Evolutionary conservation across 306 rosid species (phyloP), one percentile per base, ranked within the genome.

Genomic region (Benincasa hispida): DNA sequence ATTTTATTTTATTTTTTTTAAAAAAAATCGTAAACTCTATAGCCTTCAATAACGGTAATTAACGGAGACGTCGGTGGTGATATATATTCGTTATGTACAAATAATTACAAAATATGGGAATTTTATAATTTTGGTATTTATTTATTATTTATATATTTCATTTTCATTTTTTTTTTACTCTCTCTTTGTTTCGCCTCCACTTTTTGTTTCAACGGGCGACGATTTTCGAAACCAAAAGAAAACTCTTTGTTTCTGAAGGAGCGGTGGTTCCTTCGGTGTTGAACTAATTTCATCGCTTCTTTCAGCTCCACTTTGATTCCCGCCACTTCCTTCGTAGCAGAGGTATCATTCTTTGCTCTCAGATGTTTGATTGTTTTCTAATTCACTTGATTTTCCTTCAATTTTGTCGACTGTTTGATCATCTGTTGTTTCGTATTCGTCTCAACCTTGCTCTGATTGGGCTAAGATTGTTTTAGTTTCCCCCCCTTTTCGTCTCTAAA

Each of bases 201-300:
- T 87, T 66, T 86, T 50, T 50, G 91, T 89, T 91, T 94, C 96
- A 94, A 94, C 99, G 97, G 94, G 96, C 98, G 93, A 91, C 87
- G 92, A 84, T 88, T 94, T 91, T 90, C 93, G 94, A 91, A 94
- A 87, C 88, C 77, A 82, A 54, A 79, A 67, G 39, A 15, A 72
- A 84, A 87, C 84, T 82, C 66, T 63, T 61, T 58, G 37, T 78
- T 75, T 82, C 79, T 75, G 77, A 65, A 79, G 62, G 74, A 79
- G 76, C 54, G 65, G 78, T 54, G 78, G 57, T 75, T 66, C 60
- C 72, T 34, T 27, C 81, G 54, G 76, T 81, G 67, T 76, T 73
- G 55, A 80, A 74, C 77, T 82, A 51, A 35, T 50, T 79, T 59
- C 77, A 82, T 77, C 60, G 56, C 62, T 78, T 86, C 86, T 84